phyloP scores from a whole-genome alignment of 305 asterid species.

The Plantago coronopus region DNA sequence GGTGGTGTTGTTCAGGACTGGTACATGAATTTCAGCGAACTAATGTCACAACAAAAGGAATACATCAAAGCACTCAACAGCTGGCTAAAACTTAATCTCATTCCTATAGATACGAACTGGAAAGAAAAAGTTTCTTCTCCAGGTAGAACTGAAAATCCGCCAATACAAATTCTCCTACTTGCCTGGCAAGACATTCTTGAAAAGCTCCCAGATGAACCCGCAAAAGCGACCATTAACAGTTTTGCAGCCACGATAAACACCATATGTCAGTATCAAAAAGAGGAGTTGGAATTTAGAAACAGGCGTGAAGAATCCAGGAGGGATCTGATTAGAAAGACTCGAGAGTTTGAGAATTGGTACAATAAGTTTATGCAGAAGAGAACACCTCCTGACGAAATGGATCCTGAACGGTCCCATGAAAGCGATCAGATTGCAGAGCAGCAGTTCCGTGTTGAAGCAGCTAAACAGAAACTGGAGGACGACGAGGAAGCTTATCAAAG shows the following conservation, averaged over 20 bases:
- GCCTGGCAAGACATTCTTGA: constrained; percentile 72
- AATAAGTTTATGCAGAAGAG: constrained; percentile 63
- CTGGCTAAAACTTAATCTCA: constrained; percentile 79
- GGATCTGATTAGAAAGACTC: constrained; percentile 55
- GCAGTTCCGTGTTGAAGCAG: constrained; percentile 50
- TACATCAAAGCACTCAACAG: constrained; percentile 61
- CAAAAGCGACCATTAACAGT: constrained; percentile 60
- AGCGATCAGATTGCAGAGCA: constrained; percentile 44
- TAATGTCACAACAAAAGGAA: constrained; percentile 65
- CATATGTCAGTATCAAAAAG: constrained; percentile 70
- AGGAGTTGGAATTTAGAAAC: constrained; percentile 71
- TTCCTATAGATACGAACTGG: constrained; percentile 83
- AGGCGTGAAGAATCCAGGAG: constrained; percentile 62
- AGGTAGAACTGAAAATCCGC: constrained; percentile 60
- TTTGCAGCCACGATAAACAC: constrained; percentile 65
- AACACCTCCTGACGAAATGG: constrained; percentile 64
- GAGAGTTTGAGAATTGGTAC: constrained; percentile 77
- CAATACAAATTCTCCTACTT: constrained; percentile 53
- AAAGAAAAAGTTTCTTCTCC: constrained; percentile 90
- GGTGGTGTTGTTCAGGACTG: constrained; percentile 81
- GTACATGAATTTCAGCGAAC: constrained; percentile 63
- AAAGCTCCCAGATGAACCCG: constrained; percentile 80
- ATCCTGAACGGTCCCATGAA: constrained; percentile 47
- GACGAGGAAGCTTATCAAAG: constrained; percentile 64
- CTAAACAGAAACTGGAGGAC: constrained; percentile 58